Evolutionary conservation across 495 filamentous ascomycete species (phyloP).

Genomic region (Oidiodendron maius): DNA sequence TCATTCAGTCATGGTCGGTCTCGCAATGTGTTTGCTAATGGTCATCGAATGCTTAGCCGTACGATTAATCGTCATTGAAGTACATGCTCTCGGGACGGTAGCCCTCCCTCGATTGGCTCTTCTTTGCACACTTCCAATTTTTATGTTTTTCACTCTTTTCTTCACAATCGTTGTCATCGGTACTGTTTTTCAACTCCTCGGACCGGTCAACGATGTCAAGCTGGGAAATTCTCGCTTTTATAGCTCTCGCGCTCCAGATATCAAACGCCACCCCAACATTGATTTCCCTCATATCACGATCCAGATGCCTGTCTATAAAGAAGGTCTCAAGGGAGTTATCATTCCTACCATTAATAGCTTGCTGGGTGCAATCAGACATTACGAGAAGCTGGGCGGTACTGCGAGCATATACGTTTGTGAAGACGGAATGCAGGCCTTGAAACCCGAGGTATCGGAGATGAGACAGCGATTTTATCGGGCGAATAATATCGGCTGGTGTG

Average conservation of each 20-base stretch:
- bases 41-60: conserved; percentile 6
- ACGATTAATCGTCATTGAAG: neutral
- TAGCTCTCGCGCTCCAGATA: conserved; percentile 46
- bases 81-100: neutral
- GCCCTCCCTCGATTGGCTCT: conserved; percentile 3
- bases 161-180: conserved; percentile 54
- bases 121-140: conserved; percentile 10
- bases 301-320: conserved; percentile 73
- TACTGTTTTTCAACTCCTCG: conserved; percentile 51
- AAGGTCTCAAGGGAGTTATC: conserved; percentile 58
- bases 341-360: conserved; percentile 55
- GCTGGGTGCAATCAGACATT: conserved; percentile 60
- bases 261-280: conserved; percentile 35
- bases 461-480: conserved; percentile 61
- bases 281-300: conserved; percentile 64
- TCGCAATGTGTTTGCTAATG: conserved; percentile 44
- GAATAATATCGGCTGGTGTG: conserved; percentile 57
- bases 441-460: conserved; percentile 46
- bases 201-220: conserved; percentile 50
- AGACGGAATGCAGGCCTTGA: conserved; percentile 57
- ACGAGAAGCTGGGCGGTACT: conserved; percentile 63
- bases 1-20: conserved; percentile 39
- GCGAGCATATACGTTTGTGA: conserved; percentile 72
- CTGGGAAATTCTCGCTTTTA: conserved; percentile 57
- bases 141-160: conserved; percentile 37